Conservation (phyloP, 768 basidiomycete species). For the Russula virescens region DNA sequence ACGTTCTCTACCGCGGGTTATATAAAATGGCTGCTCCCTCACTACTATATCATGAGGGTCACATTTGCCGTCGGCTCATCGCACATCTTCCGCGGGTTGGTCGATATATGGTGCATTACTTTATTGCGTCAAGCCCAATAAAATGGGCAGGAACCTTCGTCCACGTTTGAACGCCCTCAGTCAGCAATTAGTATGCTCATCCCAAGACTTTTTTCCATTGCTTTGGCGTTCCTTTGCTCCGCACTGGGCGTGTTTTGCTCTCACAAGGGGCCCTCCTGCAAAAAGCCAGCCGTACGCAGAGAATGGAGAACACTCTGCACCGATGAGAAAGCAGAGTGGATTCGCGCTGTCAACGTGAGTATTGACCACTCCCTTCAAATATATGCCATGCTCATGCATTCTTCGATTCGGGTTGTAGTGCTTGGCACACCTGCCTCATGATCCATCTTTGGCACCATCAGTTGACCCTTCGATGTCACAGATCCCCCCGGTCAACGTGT, state of each 20-base stretch:
- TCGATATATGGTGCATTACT: too few species aligned
- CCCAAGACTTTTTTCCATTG: not conserved
- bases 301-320: conserved; percentile 27
- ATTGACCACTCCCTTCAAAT: not conserved
- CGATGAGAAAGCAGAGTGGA: conserved; percentile 25
- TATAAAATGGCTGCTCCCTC: too few species aligned
- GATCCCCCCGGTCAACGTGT: conserved; percentile 18
- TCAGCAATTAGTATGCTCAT: not conserved
- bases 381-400: not conserved
- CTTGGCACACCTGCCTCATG: conserved; percentile 21
- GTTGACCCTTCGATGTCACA: conserved; percentile 15
- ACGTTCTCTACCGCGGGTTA: too few species aligned
- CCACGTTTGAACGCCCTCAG: too few species aligned
- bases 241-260: not conserved
- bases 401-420: conserved; percentile 10
- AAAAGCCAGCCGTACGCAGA: conserved; percentile 24
- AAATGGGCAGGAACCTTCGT: too few species aligned
- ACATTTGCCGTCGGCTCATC: too few species aligned
- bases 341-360: conserved; percentile 27
- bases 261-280: conserved; percentile 1
- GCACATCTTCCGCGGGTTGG: too few species aligned
- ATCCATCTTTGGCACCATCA: conserved; percentile 13
- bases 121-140: too few species aligned
- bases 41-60: too few species aligned
- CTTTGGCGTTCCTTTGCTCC: not conserved